Evolutionary conservation across 73 alveolate species (phyloP).

Genomic region (Stentor coeruleus): DNA sequence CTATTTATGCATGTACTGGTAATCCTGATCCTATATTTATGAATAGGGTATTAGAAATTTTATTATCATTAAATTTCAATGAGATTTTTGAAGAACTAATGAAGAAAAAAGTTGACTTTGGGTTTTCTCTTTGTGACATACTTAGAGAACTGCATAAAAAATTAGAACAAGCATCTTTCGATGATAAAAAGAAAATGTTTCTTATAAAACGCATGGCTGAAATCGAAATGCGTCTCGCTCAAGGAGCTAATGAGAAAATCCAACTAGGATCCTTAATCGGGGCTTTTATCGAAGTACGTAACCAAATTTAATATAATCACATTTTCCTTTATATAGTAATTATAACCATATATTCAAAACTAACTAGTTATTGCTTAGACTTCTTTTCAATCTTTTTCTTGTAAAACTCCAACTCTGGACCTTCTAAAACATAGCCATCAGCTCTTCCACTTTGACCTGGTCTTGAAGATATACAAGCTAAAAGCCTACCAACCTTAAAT

Average conservation of each 20-base stretch:
- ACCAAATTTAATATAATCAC: background rate
- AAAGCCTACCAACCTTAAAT: conserved; percentile 79
- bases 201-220: conserved; percentile 67
- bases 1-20: conserved; percentile 87
- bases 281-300: conserved; percentile 59
- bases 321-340: too few relatives aligned
- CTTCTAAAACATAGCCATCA: conserved; percentile 97
- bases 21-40: conserved; percentile 79
- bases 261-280: conserved; percentile 69
- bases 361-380: too few relatives aligned
- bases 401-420: conserved; percentile 94
- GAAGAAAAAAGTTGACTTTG: conserved; percentile 30
- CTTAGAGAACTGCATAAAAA: conserved; percentile 56
- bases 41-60: conserved; percentile 29
- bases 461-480: conserved; percentile 95
- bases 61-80: conserved; percentile 32
- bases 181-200: conserved; percentile 42
- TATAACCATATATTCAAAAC: too few relatives aligned
- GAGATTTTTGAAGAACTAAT: conserved; percentile 33
- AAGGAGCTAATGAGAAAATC: conserved; percentile 66
- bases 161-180: conserved; percentile 34
- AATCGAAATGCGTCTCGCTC: conserved; percentile 65
- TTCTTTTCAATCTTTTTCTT: too few relatives aligned
- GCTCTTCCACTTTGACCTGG: conserved; percentile 99
- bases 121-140: conserved; percentile 59